These are phyloP conservation scores for Helianthus annuus DNA, from an alignment of 129 eudicot genomes.

Conservation along the genomic window DNA sequence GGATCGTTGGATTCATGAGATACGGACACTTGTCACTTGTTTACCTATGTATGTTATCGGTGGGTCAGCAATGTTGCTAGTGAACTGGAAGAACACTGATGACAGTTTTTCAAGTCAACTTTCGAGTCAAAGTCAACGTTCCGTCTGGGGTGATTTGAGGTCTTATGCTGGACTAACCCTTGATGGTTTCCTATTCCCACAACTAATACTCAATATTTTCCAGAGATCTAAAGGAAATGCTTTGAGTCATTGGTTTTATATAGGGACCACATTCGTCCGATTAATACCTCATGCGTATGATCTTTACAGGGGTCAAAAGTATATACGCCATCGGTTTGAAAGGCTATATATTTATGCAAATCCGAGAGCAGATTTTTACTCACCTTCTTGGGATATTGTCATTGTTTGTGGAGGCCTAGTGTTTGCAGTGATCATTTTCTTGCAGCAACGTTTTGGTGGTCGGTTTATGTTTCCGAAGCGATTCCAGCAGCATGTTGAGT, in stretches of 20 bases:
- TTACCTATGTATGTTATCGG: slow-evolving; percentile 51
- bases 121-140: slow-evolving; percentile 8
- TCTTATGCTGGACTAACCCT: slow-evolving; percentile 69
- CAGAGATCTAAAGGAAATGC: slow-evolving; percentile 46
- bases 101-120: background rate
- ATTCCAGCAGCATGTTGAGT: slow-evolving; percentile 44
- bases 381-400: slow-evolving; percentile 57
- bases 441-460: slow-evolving; percentile 79
- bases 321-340: slow-evolving; percentile 30
- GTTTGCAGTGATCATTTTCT: slow-evolving; percentile 45
- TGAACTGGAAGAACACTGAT: slow-evolving; percentile 37
- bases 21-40: slow-evolving; percentile 36
- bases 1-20: slow-evolving; percentile 44
- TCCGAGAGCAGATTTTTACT: slow-evolving; percentile 51
- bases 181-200: slow-evolving; percentile 78
- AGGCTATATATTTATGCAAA: slow-evolving; percentile 52
- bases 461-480: slow-evolving; percentile 46
- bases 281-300: slow-evolving; percentile 69
- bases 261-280: slow-evolving; percentile 67
- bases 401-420: slow-evolving; percentile 49
- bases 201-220: slow-evolving; percentile 58
- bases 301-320: slow-evolving; percentile 49
- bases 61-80: slow-evolving; percentile 40
- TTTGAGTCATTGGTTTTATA: slow-evolving; percentile 48
- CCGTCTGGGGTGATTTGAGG: slow-evolving; percentile 53